Percentiles rank a stretch among this genome's conserved stretches.
phyloP scores from a whole-genome alignment of 495 filamentous ascomycete genomes.

The Margaritispora aquatica region DNA sequence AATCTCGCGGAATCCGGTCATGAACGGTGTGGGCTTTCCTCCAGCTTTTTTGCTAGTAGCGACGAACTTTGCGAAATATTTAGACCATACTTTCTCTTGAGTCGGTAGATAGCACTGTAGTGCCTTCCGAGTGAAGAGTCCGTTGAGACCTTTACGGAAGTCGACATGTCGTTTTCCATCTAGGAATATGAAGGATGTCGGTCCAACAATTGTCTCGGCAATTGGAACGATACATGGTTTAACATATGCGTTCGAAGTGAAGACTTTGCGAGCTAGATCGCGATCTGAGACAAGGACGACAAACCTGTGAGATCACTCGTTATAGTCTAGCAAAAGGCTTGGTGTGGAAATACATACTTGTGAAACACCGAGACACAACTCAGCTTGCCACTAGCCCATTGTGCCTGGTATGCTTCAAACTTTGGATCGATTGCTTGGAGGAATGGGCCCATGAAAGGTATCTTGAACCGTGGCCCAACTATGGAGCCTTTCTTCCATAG shows the following conservation, averaged over 20 bases:
- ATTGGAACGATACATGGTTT: conserved; percentile 96
- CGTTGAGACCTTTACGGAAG: conserved; percentile 92
- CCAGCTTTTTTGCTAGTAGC: conserved; percentile 60
- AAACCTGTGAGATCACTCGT: conserved; percentile 53
- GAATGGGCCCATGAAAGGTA: conserved; percentile 95
- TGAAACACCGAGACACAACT: conserved; percentile 99
- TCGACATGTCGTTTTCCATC: conserved; percentile 93
- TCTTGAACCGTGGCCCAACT: conserved; percentile 73
- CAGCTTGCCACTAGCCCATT: conserved; percentile 85
- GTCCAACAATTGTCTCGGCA: conserved; percentile 87
- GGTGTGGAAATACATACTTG: conserved; percentile 64
- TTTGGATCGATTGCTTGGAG: conserved; percentile 85
- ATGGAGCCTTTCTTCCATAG: conserved; percentile 80
- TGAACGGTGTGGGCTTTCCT: conserved; percentile 74
- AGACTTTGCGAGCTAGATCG: conserved; percentile 93
- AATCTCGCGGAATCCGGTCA: conserved; percentile 87
- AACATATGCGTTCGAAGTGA: conserved; percentile 89
- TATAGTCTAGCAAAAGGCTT: neutral
- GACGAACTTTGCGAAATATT: conserved; percentile 76
- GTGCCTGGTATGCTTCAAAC: conserved; percentile 80
- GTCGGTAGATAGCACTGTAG: conserved; percentile 84
- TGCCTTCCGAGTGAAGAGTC: conserved; percentile 86
- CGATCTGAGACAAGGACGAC: conserved; percentile 94
- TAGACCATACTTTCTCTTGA: conserved; percentile 84
- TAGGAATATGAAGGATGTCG: conserved; percentile 94